Evolutionary conservation across 768 basidiomycete species (phyloP), one percentile per base, ranked within the genome.

Genomic region (Termitomyces sp.): DNA sequence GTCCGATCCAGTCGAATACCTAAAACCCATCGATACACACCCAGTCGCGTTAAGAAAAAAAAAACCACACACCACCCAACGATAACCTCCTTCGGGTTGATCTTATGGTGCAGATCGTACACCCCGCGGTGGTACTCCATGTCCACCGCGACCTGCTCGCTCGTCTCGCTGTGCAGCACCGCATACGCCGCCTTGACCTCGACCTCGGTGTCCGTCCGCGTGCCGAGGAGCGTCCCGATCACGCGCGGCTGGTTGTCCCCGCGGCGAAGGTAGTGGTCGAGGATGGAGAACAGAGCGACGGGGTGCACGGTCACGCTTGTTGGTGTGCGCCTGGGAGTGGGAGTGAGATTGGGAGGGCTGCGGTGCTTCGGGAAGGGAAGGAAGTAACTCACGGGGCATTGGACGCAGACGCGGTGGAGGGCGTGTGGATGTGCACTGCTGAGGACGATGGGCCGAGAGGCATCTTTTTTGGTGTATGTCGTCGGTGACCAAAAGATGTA

Each of bases 121-220:
- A 98, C 93, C 42, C 87, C 84, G 63, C 88, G 86, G 70, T 95
- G 94, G 74, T 98, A 97, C 51, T 96, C 94, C 87, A 94, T 93
- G 70, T 98, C 95, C 59, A 98, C 91, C 4, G 93, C 93, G 43
- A 96, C 92, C 74, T 94, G 93, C 68, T 96, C 92, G 68, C 85
- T 86, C 30, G 89, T 92, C 76, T 96, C 93, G 68, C 86, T 89
- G 72, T 98, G 95, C 44, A 95, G 82, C 32, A 98, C 93, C 20
- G 93, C 94, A 69, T 97, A 98, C 14, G 91, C 84, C 50, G 86
- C 88, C 56, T 86, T 82, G 61, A 97, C 86, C 64, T 92, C 88
- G 60, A 98, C 76, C 57, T 84, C 79, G 51, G 79, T 78, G 47
- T 80, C 81, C 30, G 81, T 84, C 61, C 96, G 85, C 53, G 82